phyloP scores from a whole-genome alignment of 2,329 filamentous ascomycete genomes.

The Beauveria pseudobassiana region DNA sequence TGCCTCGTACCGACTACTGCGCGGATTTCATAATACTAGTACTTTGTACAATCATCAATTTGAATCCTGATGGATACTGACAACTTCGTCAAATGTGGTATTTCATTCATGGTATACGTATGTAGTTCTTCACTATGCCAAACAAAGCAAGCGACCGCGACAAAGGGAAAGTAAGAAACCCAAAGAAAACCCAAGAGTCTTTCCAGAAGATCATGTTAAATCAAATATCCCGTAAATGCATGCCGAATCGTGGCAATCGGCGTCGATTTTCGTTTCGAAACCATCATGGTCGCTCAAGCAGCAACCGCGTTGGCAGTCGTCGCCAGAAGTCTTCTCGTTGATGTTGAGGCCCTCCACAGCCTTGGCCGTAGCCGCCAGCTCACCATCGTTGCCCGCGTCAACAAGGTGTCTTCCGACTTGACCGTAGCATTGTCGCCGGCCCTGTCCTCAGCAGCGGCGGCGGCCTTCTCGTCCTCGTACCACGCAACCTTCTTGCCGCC shows the following conservation, averaged over 20 bases:
- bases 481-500: slow-evolving; percentile 3
- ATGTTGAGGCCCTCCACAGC: not conserved
- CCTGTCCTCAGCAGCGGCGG: slow-evolving; percentile 1
- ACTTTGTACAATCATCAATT: too few relatives aligned
- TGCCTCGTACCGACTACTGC: too few relatives aligned
- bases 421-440: not conserved
- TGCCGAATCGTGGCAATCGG: not conserved
- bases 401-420: slow-evolving; percentile 7
- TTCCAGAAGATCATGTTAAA: slow-evolving; percentile 1
- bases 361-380: not conserved
- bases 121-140: slow-evolving; percentile 1
- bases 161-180: not conserved
- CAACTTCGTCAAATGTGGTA: not conserved
- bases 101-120: slow-evolving; percentile 7
- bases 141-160: not conserved
- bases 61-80: too few relatives aligned
- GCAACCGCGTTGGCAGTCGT: slow-evolving; percentile 10
- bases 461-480: slow-evolving; percentile 10
- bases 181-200: not conserved
- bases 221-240: not conserved
- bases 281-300: not conserved
- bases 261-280: not conserved
- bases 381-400: not conserved
- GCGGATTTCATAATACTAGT: too few relatives aligned
- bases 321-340: slow-evolving; percentile 1